These are phyloP conservation scores for Xylaria sp. DNA, from an alignment of 2,329 filamentous ascomycete species.

Conservation along the genomic window DNA sequence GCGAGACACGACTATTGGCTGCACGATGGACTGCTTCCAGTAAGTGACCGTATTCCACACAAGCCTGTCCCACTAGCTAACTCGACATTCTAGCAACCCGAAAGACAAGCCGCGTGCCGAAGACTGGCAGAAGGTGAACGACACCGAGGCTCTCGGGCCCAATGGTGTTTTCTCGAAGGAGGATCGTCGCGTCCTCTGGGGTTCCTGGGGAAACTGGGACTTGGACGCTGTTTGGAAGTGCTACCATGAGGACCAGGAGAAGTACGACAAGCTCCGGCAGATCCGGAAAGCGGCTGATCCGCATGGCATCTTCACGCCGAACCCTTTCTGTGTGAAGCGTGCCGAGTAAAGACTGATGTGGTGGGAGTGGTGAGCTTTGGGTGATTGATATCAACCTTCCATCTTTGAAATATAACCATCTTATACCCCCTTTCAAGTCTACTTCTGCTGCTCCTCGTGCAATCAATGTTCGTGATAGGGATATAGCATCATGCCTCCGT, in stretches of 20 bases:
- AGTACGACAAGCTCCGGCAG: slow-evolving; percentile 35
- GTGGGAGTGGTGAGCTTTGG: too few relatives aligned
- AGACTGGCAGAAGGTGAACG: slow-evolving; percentile 41
- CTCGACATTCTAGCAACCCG: slow-evolving; percentile 17
- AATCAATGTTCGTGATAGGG: too few relatives aligned
- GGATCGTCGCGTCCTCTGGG: slow-evolving; percentile 39
- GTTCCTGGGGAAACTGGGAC: slow-evolving; percentile 37
- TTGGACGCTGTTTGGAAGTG: slow-evolving; percentile 34
- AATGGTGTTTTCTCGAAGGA: slow-evolving; percentile 36
- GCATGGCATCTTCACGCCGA: slow-evolving; percentile 29
- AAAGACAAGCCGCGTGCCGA: slow-evolving; percentile 33
- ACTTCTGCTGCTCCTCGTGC: too few relatives aligned
- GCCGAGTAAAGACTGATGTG: slow-evolving; percentile 17
- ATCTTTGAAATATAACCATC: too few relatives aligned
- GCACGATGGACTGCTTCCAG: slow-evolving; percentile 43
- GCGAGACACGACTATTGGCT: slow-evolving; percentile 39
- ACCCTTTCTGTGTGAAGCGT: slow-evolving; percentile 29
- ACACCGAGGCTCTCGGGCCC: slow-evolving; percentile 29
- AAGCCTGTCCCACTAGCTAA: background rate
- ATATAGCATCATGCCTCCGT: too few relatives aligned
- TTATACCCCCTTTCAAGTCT: too few relatives aligned
- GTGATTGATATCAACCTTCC: background rate
- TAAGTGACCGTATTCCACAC: slow-evolving; percentile 6
- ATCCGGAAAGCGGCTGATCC: slow-evolving; percentile 32
- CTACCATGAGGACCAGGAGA: slow-evolving; percentile 35